A percentile compares a stretch with the other conserved stretches of the same genome.
Conservation (phyloP, 2,329 filamentous ascomycete genomes). For the Cordyceps farinosa region DNA sequence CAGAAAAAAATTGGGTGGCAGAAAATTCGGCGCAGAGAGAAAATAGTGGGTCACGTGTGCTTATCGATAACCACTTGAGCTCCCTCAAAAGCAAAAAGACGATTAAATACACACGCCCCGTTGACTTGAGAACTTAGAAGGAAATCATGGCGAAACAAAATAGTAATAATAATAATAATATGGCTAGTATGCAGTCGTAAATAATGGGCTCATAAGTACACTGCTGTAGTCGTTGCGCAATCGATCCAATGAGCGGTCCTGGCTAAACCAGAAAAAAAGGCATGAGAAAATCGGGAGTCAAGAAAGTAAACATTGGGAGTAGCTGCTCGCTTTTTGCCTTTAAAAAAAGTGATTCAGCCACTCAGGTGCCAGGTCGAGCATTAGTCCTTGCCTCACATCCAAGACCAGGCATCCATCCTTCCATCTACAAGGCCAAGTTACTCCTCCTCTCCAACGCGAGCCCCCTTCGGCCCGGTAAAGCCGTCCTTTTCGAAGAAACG, state of each 20-base stretch:
- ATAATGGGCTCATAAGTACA: not conserved
- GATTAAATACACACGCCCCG: no score
- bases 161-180: not conserved
- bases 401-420: not conserved
- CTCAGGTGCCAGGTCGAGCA: not conserved
- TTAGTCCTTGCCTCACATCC: no score
- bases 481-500: slow-evolving; percentile 91
- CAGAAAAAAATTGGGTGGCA: slow-evolving; percentile 10
- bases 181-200: not conserved
- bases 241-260: slow-evolving; percentile 1
- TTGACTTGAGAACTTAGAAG: no score
- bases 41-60: slow-evolving; percentile 3
- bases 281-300: not conserved
- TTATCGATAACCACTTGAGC: slow-evolving; percentile 14
- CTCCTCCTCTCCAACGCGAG: slow-evolving; percentile 52
- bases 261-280: not conserved
- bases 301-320: slow-evolving; percentile 3
- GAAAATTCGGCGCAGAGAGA: slow-evolving; percentile 6
- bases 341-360: not conserved
- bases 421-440: slow-evolving; percentile 20
- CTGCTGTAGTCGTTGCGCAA: not conserved
- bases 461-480: slow-evolving; percentile 55
- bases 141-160: no score
- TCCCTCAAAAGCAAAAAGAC: no score
- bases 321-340: not conserved